phyloP scores from a whole-genome alignment of 2,329 filamentous ascomycete genomes.

The Fusarium sambucinum region DNA sequence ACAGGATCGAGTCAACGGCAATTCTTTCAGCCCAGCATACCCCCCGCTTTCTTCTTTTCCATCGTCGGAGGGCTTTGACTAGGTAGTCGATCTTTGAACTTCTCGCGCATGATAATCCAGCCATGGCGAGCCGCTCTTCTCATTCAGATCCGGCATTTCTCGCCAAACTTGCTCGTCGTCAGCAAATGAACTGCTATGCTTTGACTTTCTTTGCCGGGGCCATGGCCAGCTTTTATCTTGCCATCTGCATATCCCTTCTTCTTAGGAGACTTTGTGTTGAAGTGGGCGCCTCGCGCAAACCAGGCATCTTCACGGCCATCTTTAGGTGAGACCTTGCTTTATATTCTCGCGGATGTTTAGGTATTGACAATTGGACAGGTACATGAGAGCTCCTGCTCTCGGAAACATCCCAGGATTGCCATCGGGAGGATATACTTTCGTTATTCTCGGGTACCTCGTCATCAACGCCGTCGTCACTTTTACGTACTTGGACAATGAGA shows the following conservation, averaged over 20 bases:
- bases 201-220: constrained; percentile 42
- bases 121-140: constrained; percentile 34
- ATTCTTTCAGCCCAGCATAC: not conserved
- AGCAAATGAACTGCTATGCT: constrained; percentile 45
- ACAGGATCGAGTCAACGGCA: constrained; percentile 26
- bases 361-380: constrained; percentile 41
- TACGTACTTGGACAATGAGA: constrained; percentile 51
- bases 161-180: constrained; percentile 42
- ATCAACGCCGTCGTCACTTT: constrained; percentile 54
- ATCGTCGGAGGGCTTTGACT: not conserved
- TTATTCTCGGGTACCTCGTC: constrained; percentile 49
- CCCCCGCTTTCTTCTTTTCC: not conserved
- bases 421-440: constrained; percentile 51
- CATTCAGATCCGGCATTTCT: constrained; percentile 36
- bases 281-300: constrained; percentile 25
- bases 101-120: not conserved
- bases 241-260: constrained; percentile 29
- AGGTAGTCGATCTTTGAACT: not conserved
- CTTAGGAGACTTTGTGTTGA: constrained; percentile 27
- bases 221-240: constrained; percentile 29
- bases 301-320: constrained; percentile 13
- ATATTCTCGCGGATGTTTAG: no score
- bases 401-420: constrained; percentile 47
- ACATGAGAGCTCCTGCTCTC: constrained; percentile 46
- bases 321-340: constrained; percentile 32